Base-by-base conservation (phyloP, 352 stramenopile genomes). In the Globisporangium radiosum region DNA sequence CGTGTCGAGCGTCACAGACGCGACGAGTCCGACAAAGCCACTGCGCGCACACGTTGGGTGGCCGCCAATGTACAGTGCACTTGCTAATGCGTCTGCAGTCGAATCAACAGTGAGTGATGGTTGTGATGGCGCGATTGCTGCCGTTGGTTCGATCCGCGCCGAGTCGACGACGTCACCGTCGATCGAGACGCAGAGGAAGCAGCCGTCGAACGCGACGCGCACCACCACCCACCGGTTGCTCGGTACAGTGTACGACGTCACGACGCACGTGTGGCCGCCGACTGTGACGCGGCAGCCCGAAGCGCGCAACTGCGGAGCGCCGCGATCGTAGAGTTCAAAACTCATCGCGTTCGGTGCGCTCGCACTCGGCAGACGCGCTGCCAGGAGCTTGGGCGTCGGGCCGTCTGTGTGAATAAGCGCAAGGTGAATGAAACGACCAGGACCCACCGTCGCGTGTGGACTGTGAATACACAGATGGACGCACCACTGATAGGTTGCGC, bases 311-410 rank as follows among this genome's bases (percentile, higher is more conserved):
- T 59, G 44, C 19, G 56, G 49, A 13, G 70, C 62, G 1, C 73
- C 71, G 8, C 78, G 75, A 36, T 89, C 78, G 49, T 83, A 89
- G 33, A 89, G 66, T 11, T 64, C 62, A 48, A 86, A 85, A 0
- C 56, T 64, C 19, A 71, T 48, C 47, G 68, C 66, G 1, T 66
- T 59, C 19, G 44, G 53, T 14, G 59, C n/a, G 15, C 57, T 68
- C 8, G 62, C 37, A 19, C 38, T 60, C 5, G 56, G 57, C 13
- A 79, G 54, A 51, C 78, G 81, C 7, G 67, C 66, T 4, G 65
- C 69, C 9, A 88, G 42, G 11, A 88, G 62, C 57, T 76, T 82
- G n/a, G 75, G 74, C 15, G 65, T 50, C 14, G 56, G 54, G 2
- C 57, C 33, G 2, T 33, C 25, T 33, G 25, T 33, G 25, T 33